These are phyloP conservation scores for Rosa persica DNA, from an alignment of 306 rosid species.

Conservation along the genomic window DNA sequence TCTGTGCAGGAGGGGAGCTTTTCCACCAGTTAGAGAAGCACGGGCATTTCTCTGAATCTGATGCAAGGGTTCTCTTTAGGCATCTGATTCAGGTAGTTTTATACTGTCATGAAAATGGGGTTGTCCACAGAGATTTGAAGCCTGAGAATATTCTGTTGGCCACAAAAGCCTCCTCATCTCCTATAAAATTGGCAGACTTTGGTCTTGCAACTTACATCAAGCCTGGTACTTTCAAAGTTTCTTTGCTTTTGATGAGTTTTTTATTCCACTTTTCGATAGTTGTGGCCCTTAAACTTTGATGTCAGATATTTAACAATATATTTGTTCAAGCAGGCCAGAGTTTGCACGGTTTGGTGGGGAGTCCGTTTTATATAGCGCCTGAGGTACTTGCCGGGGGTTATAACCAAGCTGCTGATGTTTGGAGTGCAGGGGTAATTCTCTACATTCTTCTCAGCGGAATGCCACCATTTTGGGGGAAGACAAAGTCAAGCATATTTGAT, in stretches of 20 bases:
- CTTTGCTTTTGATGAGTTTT: constrained; percentile 28
- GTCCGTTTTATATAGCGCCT: constrained; percentile 91
- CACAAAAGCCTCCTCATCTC: constrained; percentile 67
- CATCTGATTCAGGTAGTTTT: constrained; percentile 79
- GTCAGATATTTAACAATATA: constrained; percentile 29
- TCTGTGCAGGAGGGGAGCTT: constrained; percentile 92
- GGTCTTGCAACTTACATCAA: constrained; percentile 89
- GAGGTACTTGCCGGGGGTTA: constrained; percentile 84
- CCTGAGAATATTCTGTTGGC: constrained; percentile 84
- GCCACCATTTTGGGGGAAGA: constrained; percentile 95
- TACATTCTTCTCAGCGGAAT: constrained; percentile 78
- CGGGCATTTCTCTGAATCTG: constrained; percentile 67
- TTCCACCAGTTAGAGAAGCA: constrained; percentile 76
- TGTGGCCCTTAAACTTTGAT: not conserved
- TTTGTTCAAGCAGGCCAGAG: constrained; percentile 64
- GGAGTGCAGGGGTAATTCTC: constrained; percentile 88
- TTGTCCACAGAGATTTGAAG: constrained; percentile 87
- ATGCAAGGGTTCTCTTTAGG: constrained; percentile 71
- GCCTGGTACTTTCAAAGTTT: constrained; percentile 55
- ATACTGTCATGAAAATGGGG: constrained; percentile 82
- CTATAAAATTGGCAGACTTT: constrained; percentile 82
- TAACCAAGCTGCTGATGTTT: constrained; percentile 86
- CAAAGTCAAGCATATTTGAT: constrained; percentile 74
- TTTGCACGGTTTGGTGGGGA: constrained; percentile 86
- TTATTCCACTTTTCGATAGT: not conserved